Evolutionary conservation across 352 stramenopile species (phyloP), one percentile per base, ranked within the genome.

Genomic region (Globisporangium rhizosaccharum): DNA sequence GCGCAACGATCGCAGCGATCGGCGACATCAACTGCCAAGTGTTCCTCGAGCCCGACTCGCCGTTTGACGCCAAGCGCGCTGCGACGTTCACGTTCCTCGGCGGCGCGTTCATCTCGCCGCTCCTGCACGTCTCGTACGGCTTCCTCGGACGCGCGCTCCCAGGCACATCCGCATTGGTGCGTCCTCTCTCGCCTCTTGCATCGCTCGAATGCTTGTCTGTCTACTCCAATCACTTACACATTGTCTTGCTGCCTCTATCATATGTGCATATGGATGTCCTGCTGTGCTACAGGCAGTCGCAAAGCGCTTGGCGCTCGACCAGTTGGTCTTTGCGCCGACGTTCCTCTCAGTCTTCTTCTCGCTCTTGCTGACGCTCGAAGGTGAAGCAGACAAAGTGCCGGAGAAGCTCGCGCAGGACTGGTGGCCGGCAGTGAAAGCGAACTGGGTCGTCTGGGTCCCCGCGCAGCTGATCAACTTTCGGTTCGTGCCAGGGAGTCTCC

Each of bases 401-500:
- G 71, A 79, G 56, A 92, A 92, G 59, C 60, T 94, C n/a, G 60
- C 51, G 0, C 56, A 66, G 23, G 82, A 94, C n/a, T 94, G 84
- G 84, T 94, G 84, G 84, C 65, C 80, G 6, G 71, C 82, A 3
- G 73, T 79, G 36, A 76, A 90, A 68, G 68, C 82, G 61, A 94
- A 94, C 69, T 94, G 84, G 84, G 61, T 66, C 39, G 75, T 94
- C 33, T 94, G 84, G 84, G 78, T 94, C 39, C 84, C 84, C 0
- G 84, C 84, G 4, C 82, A 94, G 70, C 67, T 92, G 39, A 46
- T 90, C 63, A 94, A 94, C 63, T 92, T 94, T 61, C 74, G 76
- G 58, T 85, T 94, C 51, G 82, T 94, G 50, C 80, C 80, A 1
- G 76, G 71, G 5, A 74, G 71, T 15, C 80, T 94, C 44, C 84